These are phyloP conservation scores for Fusarium nurragi DNA, from an alignment of 2,329 filamentous ascomycete species.

Conservation along the genomic window DNA sequence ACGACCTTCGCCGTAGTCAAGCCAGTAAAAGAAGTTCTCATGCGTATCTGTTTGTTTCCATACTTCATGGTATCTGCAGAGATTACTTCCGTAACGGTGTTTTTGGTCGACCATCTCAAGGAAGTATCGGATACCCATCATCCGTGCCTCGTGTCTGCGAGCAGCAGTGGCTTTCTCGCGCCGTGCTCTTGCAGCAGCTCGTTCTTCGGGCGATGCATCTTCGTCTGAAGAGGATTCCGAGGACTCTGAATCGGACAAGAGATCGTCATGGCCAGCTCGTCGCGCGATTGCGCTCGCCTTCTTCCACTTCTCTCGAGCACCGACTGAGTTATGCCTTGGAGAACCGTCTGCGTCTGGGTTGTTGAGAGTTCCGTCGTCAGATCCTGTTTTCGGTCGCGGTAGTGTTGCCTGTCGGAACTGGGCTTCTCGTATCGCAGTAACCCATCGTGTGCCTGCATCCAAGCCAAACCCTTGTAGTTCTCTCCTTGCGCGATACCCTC, in stretches of 20 bases:
- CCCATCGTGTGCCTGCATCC: conserved; percentile 76
- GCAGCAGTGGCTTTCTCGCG: conserved; percentile 62
- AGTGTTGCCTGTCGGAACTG: conserved; percentile 62
- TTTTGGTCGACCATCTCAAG: conserved; percentile 86
- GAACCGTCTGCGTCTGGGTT: conserved; percentile 15
- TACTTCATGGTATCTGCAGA: conserved; percentile 81
- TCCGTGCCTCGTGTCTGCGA: conserved; percentile 73
- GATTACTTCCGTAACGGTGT: conserved; percentile 86
- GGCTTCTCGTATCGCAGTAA: conserved; percentile 69
- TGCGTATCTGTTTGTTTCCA: conserved; percentile 82
- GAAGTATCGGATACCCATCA: conserved; percentile 88
- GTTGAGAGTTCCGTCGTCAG: conserved; percentile 11
- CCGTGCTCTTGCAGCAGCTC: conserved; percentile 50
- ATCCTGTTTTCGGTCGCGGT: conserved; percentile 51
- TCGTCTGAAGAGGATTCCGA: conserved; percentile 44
- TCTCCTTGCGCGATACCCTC: conserved; percentile 77
- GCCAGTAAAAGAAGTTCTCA: conserved; percentile 95
- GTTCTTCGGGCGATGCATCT: conserved; percentile 50
- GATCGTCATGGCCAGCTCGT: conserved; percentile 74
- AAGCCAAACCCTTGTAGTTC: conserved; percentile 75
- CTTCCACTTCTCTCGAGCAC: conserved; percentile 77
- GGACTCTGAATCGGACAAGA: conserved; percentile 56
- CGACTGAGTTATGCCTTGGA: conserved; percentile 32
- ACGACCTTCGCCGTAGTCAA: conserved; percentile 82
- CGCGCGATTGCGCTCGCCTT: conserved; percentile 76